A percentile compares a stretch with the other conserved stretches of the same genome.
Evolutionary conservation across 2,329 filamentous ascomycete species (phyloP).

Genomic region (Fusarium lyarnte): DNA sequence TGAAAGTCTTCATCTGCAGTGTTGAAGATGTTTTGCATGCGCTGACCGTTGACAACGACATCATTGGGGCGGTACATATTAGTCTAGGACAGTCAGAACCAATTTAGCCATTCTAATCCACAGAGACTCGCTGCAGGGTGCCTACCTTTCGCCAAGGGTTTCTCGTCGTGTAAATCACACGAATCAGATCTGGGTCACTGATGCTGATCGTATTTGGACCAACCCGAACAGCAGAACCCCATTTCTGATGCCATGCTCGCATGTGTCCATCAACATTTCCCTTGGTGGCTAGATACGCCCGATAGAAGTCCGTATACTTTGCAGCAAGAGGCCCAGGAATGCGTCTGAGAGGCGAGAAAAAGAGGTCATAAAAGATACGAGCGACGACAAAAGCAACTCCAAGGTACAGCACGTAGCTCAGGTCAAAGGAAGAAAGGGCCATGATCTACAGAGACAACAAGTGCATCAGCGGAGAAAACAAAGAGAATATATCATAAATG

Average conservation of each 20-base stretch:
- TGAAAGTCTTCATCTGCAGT: constrained; percentile 34
- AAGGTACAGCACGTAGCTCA: constrained; percentile 3
- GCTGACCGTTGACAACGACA: constrained; percentile 29
- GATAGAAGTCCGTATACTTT: constrained; percentile 31
- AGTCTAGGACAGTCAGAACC: constrained; percentile 4
- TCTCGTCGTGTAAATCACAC: constrained; percentile 25
- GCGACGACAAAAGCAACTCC: constrained; percentile 8
- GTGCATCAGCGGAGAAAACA: neutral
- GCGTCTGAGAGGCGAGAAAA: constrained; percentile 22
- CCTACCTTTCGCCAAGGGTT: constrained; percentile 33
- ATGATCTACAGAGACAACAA: constrained; percentile 15
- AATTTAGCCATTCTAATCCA: too few relatives aligned
- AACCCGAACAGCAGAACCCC: constrained; percentile 26
- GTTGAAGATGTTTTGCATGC: constrained; percentile 38
- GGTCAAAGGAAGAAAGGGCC: neutral
- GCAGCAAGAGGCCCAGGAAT: constrained; percentile 18
- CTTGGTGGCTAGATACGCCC: constrained; percentile 13
- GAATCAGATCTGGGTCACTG: constrained; percentile 28
- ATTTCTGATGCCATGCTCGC: constrained; percentile 26
- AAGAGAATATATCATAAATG: constrained; percentile 10
- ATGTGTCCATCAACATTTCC: constrained; percentile 21
- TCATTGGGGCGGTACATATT: constrained; percentile 35
- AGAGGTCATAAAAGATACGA: constrained; percentile 18
- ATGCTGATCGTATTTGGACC: constrained; percentile 32
- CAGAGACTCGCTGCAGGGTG: neutral